These are phyloP conservation scores for Vigna trinervia DNA, from an alignment of 306 rosid species.

Conservation along the genomic window DNA sequence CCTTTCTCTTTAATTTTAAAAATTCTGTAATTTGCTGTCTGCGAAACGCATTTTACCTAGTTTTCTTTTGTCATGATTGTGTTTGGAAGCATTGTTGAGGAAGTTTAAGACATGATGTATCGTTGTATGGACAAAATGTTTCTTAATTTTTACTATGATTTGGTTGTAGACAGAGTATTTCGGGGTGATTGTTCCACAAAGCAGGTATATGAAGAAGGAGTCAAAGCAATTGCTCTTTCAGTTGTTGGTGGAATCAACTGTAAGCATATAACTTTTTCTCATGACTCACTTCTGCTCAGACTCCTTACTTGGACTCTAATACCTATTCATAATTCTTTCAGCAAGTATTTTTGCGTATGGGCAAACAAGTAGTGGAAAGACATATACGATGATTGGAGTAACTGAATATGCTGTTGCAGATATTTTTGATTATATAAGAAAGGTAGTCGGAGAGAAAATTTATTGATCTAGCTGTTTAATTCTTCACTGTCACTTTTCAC, in stretches of 20 bases:
- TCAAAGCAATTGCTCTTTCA: slow-evolving; percentile 81
- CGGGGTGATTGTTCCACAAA: slow-evolving; percentile 79
- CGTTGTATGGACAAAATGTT: slow-evolving; percentile 13
- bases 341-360: slow-evolving; percentile 95
- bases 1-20: too few relatives aligned
- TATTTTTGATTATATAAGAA: slow-evolving; percentile 77
- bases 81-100: slow-evolving; percentile 8
- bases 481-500: slow-evolving; percentile 8
- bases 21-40: background rate
- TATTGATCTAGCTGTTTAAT: slow-evolving; percentile 18
- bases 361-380: slow-evolving; percentile 97
- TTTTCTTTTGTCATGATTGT: background rate
- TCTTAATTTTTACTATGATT: slow-evolving; percentile 43
- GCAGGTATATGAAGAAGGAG: slow-evolving; percentile 87
- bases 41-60: slow-evolving; percentile 1
- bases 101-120: slow-evolving; percentile 5
- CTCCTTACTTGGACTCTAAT: slow-evolving; percentile 25
- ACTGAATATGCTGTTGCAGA: slow-evolving; percentile 85
- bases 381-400: slow-evolving; percentile 90
- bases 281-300: slow-evolving; percentile 12
- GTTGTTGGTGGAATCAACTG: slow-evolving; percentile 86
- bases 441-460: slow-evolving; percentile 53
- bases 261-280: slow-evolving; percentile 57
- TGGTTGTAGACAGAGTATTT: slow-evolving; percentile 78
- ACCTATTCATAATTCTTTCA: slow-evolving; percentile 52